Evolutionary conservation across 108 stramenopile genomes (phyloP), one percentile per base, ranked within the genome.

Genomic region (Chaetoceros tenuissimus): DNA sequence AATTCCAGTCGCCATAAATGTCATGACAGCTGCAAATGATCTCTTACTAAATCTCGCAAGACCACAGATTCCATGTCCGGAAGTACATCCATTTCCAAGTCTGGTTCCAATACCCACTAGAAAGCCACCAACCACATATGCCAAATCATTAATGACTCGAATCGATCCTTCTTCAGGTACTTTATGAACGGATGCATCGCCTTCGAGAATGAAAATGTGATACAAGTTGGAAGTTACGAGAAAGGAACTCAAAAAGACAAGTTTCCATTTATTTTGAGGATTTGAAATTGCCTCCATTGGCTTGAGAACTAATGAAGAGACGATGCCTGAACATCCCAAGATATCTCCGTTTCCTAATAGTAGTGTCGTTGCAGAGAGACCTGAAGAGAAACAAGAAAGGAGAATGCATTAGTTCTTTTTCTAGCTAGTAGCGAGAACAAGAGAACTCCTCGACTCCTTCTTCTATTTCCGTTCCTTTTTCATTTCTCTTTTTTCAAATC

Each of bases 11-110:
- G 59, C 48, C 83, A 91, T 89, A 68, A 95, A 95, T 0, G 88
- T 67, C 19, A 59, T 8, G 3, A 83, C 85, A 1, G 94, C 94
- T 7, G 60, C 81, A 2, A 89, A 58, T 28, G 80, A 82, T 28
- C 94, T 80, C 8, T 46, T 48, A 53, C 85, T 87, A 19, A 76
- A 43, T 18, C 94, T 82, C 40, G 84, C 80, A 45, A 95, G 31
- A 24, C 96, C 96, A 58, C 92, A 91, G 48, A 94, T 75, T 29
- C 84, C 81, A 55, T 82, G 81, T 8, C 81, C 85, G 5, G 81
- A 66, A 5, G 87, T 85, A 53, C 84, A 89, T 20, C 84, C 87
- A 57, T 85, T 89, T 5, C 84, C 77, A 24, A 85, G 63, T 53
- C 69, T 63, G 16, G 84, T 85, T 19, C 84, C 84, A 46, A 85